Evolutionary conservation across 2,329 filamentous ascomycete genomes (phyloP), one percentile per base, ranked within the genome.

Genomic region (Diplodia sapinea): DNA sequence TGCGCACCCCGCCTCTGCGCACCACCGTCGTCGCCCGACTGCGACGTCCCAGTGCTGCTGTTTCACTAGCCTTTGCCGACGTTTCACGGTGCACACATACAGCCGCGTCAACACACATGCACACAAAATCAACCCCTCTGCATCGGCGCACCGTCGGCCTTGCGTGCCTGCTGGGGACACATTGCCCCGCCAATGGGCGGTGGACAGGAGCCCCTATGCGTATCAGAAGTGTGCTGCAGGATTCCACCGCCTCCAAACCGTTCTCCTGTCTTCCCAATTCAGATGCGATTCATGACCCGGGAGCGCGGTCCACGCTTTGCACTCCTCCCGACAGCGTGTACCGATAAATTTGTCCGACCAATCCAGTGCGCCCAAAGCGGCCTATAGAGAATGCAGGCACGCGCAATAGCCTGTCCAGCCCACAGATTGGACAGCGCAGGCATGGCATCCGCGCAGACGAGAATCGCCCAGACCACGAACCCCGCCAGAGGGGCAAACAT

Each of bases 51-150:
- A 63, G 59, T 17, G 64, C 20, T 59, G 64, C 54, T 33, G 65
- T 67, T 67, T 67, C 65, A 67, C 56, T 31, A 67, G 26, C 17
- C 36, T 20, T 50, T 67, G 65, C 65, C 65, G 65, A 67, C 56
- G 65, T 67, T 67, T 67, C 65, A 67, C 65, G 47, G 29, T 55
- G 36, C 65, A 61, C 52, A 29, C 54, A 49, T 38, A 13, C 23
- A 20, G 54, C 54, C 11, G 17, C 51, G 20, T 54, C 51, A 33
- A 36, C 52, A 38, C 40, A 56, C 52, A 55, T n/a, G 15, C 31
- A 55, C 8, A 13, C 31, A 51, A 31, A 17, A 15, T 47, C 40
- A 36, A 11, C 23, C 29, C 29, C 15, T 36, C 59, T 36, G 43
- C 43, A 11, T 11, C 43, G 29, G 59, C 31, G 43, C 43, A 8